A percentile compares a stretch with the other conserved stretches of the same genome.
These are phyloP conservation scores for Hyaloperonospora brassicae DNA, from an alignment of 352 stramenopile genomes.

Conservation along the genomic window DNA sequence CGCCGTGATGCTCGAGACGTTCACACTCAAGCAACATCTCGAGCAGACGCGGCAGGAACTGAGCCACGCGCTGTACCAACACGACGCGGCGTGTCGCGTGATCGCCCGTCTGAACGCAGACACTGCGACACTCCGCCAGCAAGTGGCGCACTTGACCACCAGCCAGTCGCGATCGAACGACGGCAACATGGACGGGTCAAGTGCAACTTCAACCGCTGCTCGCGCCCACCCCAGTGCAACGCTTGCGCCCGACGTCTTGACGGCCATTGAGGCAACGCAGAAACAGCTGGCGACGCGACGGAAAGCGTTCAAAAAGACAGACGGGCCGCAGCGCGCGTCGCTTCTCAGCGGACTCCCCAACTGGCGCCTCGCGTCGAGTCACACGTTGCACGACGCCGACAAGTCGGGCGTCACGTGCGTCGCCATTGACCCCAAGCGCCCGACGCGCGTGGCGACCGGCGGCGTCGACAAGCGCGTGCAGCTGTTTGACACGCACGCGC, in stretches of 20 bases:
- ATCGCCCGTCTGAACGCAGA: conserved; percentile 88
- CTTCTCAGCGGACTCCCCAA: conserved; percentile 21
- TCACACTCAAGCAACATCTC: conserved; percentile 89
- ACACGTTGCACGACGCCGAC: conserved; percentile 66
- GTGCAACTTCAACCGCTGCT: not conserved
- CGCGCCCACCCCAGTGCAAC: not conserved
- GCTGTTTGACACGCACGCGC: conserved; percentile 64
- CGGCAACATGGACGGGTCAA: conserved; percentile 33
- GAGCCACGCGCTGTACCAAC: conserved; percentile 92
- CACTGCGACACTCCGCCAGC: conserved; percentile 43
- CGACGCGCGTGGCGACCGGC: conserved; percentile 50
- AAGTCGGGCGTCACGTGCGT: conserved; percentile 59
- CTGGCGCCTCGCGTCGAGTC: conserved; percentile 41
- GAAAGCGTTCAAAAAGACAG: conserved; percentile 73
- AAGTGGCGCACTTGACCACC: conserved; percentile 18
- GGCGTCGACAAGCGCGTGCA: conserved; percentile 80
- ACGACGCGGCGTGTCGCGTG: conserved; percentile 93
- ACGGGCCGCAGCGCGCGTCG: conserved; percentile 37
- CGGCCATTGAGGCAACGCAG: conserved; percentile 57
- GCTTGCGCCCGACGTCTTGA: conserved; percentile 34
- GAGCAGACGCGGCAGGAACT: conserved; percentile 93
- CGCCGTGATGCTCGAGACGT: conserved; percentile 90
- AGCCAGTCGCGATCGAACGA: conserved; percentile 32
- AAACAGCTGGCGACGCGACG: conserved; percentile 61
- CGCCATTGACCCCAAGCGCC: conserved; percentile 47